Percentiles rank a stretch among this genome's conserved stretches.
These are phyloP conservation scores for Coffea humblotiana DNA, from an alignment of 305 asterid species.

Conservation along the genomic window DNA sequence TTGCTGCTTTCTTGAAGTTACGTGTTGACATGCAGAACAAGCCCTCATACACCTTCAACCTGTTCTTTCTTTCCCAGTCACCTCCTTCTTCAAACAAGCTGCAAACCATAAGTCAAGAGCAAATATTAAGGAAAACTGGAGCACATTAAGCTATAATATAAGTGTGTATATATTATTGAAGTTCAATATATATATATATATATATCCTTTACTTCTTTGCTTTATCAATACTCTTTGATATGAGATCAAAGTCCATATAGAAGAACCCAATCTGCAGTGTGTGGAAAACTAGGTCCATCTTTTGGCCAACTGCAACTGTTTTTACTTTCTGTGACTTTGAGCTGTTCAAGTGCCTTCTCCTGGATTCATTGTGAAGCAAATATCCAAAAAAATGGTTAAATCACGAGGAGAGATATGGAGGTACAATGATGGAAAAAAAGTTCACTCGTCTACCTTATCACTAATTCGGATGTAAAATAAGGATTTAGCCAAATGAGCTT, in stretches of 20 bases:
- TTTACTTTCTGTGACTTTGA: constrained; percentile 76
- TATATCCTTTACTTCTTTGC: constrained; percentile 66
- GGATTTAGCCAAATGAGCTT: constrained; percentile 90
- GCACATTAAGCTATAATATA: not conserved
- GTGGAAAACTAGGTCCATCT: constrained; percentile 89
- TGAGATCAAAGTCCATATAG: constrained; percentile 84
- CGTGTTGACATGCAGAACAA: constrained; percentile 89
- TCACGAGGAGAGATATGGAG: not conserved
- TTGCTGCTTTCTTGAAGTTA: constrained; percentile 81
- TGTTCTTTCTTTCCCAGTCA: constrained; percentile 97
- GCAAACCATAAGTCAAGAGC: constrained; percentile 25
- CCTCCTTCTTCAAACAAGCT: constrained; percentile 96
- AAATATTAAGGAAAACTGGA: not conserved
- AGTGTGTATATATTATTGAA: not conserved
- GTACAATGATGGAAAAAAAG: not conserved
- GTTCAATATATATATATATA: not conserved
- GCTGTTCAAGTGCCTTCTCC: constrained; percentile 92
- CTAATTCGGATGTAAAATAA: constrained; percentile 71
- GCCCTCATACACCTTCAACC: constrained; percentile 92
- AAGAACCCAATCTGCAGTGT: constrained; percentile 75
- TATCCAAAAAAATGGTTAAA: constrained; percentile 8
- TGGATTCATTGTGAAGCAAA: constrained; percentile 32
- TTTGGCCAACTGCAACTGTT: constrained; percentile 95
- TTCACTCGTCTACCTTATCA: constrained; percentile 48
- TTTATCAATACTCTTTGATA: constrained; percentile 82